phyloP scores from a whole-genome alignment of 2,329 filamentous ascomycete genomes.

The Epichloe aotearoae region DNA sequence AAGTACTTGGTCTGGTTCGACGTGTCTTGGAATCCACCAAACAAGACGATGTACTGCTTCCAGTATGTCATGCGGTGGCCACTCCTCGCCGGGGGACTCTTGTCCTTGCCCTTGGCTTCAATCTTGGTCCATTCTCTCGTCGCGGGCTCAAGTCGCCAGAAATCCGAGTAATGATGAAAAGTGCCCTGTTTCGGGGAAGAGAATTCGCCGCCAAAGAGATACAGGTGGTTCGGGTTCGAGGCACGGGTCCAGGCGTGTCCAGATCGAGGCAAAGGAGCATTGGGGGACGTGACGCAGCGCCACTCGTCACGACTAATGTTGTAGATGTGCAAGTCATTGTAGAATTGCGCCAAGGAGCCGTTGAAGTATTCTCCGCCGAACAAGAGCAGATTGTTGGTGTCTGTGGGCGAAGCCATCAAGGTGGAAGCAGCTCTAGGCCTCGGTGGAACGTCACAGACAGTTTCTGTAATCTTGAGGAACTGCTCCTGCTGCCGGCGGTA shows the following conservation, averaged over 20 bases:
- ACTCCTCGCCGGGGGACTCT: constrained; percentile 70
- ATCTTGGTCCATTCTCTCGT: constrained; percentile 84
- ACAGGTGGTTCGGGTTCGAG: constrained; percentile 72
- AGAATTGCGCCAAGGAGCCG: constrained; percentile 66
- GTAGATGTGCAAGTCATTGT: constrained; percentile 54
- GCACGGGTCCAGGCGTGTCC: constrained; percentile 93
- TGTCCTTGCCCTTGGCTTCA: constrained; percentile 64
- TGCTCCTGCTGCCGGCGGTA: constrained; percentile 88
- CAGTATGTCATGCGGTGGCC: constrained; percentile 94
- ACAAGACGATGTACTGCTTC: constrained; percentile 93
- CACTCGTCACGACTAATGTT: constrained; percentile 79
- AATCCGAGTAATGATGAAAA: constrained; percentile 98
- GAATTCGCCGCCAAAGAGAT: constrained; percentile 93
- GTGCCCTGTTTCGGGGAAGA: constrained; percentile 94
- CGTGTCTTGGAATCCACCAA: constrained; percentile 95
- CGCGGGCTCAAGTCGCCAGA: constrained; percentile 80
- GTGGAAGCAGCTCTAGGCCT: constrained; percentile 67
- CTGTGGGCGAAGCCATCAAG: constrained; percentile 71
- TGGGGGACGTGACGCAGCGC: constrained; percentile 80
- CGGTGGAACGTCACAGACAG: constrained; percentile 55
- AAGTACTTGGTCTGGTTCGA: constrained; percentile 91
- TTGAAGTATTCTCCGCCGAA: constrained; percentile 97
- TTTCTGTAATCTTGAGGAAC: constrained; percentile 87
- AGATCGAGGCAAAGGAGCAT: constrained; percentile 77
- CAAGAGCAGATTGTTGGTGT: constrained; percentile 75